Base-by-base conservation (phyloP, 768 basidiomycete species). In the Ramaria rubella region DNA sequence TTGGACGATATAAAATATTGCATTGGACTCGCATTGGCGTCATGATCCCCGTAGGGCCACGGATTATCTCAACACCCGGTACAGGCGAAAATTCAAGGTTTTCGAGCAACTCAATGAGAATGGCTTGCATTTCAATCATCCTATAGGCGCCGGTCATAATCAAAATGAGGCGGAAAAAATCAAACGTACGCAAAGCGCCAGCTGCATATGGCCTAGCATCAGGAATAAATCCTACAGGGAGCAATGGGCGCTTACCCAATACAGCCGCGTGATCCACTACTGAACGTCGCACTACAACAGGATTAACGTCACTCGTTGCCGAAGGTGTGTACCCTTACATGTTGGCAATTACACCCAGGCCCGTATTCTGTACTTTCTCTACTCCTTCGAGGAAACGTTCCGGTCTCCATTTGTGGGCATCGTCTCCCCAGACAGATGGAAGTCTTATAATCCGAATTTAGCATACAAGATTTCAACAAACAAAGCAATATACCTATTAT, bases 401-500 rank as follows among this genome's bases (percentile, higher is more conserved):
- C 7, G 69, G 69, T 40, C 69, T 65, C 61, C 63, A 70, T 49
- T 57, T 45, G 30, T 67, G 52, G 1, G 69, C 69, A 30, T 71
- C 68, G 17, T 63, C 58, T 4, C 69, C 69, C 65, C 67, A 69
- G 7, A 70, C 45, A 23, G 66, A 63, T 19, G 59, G 58, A 23
- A 68, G 57, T 49, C 70, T 15, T 30, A 58, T 15, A 31, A 23
- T 29, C 44, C 31, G 31, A 8, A 14, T 44, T 4, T 43, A 38
- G 30, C 9, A 15, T 44, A 15, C 11, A n/a, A 6, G 45, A 56
- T 21, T 9, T 12, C n/a, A 3, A 14, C 8, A 14, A n/a, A 8
- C n/a, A 7, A 11, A 27, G 11, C 21, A 9, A 7, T 17, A 21
- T 29, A 80, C 82, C 79, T 74, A 58, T 84, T 78, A 58, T 82